Conservation (phyloP, 345 rosid species). For the Lepidium sativum region DNA sequence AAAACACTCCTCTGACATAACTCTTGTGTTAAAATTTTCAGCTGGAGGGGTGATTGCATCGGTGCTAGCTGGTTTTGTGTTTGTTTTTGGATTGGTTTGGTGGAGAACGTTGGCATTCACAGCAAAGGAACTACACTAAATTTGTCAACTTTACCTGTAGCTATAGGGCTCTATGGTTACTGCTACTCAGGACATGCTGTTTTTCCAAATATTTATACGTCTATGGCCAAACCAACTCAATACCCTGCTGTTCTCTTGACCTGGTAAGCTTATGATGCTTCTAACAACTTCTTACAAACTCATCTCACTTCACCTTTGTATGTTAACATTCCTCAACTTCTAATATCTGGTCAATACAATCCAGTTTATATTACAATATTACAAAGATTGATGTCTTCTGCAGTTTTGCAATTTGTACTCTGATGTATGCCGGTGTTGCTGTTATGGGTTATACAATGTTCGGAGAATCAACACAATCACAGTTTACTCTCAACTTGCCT, state of each 20-base stretch:
- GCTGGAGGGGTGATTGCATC: slow-evolving; percentile 98
- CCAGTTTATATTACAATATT: not conserved
- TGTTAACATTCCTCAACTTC: not conserved
- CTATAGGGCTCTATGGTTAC: slow-evolving; percentile 89
- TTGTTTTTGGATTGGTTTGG: slow-evolving; percentile 85
- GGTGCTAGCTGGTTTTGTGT: slow-evolving; percentile 61
- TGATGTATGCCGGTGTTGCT: slow-evolving; percentile 79
- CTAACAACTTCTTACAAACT: not conserved
- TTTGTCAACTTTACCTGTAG: slow-evolving; percentile 76
- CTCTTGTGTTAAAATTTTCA: slow-evolving; percentile 19
- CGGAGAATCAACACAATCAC: slow-evolving; percentile 68
- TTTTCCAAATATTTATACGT: slow-evolving; percentile 88
- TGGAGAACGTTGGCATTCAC: slow-evolving; percentile 62
- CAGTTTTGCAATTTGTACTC: slow-evolving; percentile 67
- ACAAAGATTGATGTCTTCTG: not conserved
- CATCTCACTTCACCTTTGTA: not conserved
- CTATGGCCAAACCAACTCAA: slow-evolving; percentile 75
- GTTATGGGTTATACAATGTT: slow-evolving; percentile 88
- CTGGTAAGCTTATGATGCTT: slow-evolving; percentile 38
- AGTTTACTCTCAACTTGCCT: slow-evolving; percentile 93
- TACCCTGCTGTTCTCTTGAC: slow-evolving; percentile 61
- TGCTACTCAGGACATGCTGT: slow-evolving; percentile 98
- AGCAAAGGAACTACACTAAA: slow-evolving; percentile 60
- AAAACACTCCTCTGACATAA: slow-evolving; percentile 2
- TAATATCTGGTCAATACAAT: not conserved